Evolutionary conservation across 345 rosid species (phyloP).

Genomic region (Lumnitzera racemosa): DNA sequence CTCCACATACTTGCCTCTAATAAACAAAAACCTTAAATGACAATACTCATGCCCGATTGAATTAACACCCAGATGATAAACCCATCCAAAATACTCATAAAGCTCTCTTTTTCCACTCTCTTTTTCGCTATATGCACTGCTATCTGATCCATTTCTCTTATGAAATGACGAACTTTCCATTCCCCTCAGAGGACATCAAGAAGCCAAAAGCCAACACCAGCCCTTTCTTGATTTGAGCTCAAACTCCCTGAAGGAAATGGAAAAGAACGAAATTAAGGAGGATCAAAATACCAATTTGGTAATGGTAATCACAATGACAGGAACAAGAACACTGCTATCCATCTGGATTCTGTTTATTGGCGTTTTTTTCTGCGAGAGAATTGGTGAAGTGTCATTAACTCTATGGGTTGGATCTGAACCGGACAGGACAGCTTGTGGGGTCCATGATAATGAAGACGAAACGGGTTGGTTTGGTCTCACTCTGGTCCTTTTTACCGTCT

Average conservation of each 20-base stretch:
- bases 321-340: too few species aligned
- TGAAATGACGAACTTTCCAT: neutral
- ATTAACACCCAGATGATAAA: conserved; percentile 77
- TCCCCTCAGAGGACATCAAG: too few species aligned
- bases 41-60: conserved; percentile 81
- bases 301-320: too few species aligned
- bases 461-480: too few species aligned
- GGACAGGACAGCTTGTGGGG: neutral
- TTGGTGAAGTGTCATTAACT: neutral
- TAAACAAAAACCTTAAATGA: conserved; percentile 57
- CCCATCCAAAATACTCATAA: conserved; percentile 69
- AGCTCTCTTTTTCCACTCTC: conserved; percentile 16
- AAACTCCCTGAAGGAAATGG: too few species aligned
- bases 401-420: neutral
- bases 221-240: too few species aligned
- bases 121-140: conserved; percentile 7
- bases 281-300: too few species aligned
- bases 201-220: too few species aligned
- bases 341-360: neutral
- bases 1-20: conserved; percentile 73
- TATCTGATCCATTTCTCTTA: conserved; percentile 8
- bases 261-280: too few species aligned
- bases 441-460: too few species aligned
- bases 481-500: too few species aligned
- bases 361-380: neutral